Percentiles rank a stretch among this genome's conserved stretches.
Evolutionary conservation across 768 basidiomycete genomes (phyloP).

Genomic region (Tricholoma saponaceum): DNA sequence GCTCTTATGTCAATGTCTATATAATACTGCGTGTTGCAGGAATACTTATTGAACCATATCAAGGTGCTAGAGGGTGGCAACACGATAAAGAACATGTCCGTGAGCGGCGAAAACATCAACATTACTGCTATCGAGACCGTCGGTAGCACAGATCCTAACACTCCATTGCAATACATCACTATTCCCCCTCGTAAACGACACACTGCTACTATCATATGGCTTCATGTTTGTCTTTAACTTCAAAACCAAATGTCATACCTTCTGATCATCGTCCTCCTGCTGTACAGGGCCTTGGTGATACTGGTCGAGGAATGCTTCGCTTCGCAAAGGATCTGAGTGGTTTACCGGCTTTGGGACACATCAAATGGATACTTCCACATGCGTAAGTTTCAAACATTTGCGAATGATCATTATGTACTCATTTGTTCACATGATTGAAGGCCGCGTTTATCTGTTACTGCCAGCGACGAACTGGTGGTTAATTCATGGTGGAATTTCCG

Average conservation of each 20-base stretch:
- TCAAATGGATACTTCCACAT: conserved; percentile 60
- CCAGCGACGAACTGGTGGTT: conserved; percentile 46
- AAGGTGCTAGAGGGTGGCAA: too few relatives aligned
- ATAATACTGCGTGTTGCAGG: too few relatives aligned
- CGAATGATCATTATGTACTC: background rate
- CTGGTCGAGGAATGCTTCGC: conserved; percentile 52
- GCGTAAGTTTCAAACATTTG: conserved; percentile 31
- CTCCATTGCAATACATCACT: background rate
- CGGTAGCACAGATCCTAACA: too few relatives aligned
- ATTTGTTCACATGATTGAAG: background rate
- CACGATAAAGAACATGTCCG: too few relatives aligned
- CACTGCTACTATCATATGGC: conserved; percentile 63
- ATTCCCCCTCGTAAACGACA: conserved; percentile 9
- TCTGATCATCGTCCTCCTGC: too few relatives aligned
- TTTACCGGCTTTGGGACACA: conserved; percentile 39
- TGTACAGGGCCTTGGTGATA: conserved; percentile 43
- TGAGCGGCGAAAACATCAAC: too few relatives aligned
- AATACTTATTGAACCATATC: too few relatives aligned
- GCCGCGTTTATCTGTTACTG: conserved; percentile 45
- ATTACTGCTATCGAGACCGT: conserved; percentile 13
- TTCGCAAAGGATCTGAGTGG: conserved; percentile 45
- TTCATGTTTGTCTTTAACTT: conserved; percentile 41
- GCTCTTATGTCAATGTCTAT: too few relatives aligned
- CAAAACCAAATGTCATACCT: too few relatives aligned
- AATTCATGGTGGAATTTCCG: conserved; percentile 39